Conservation (phyloP, 805 yeast genomes). For the Debaryomyces tyrocola region DNA sequence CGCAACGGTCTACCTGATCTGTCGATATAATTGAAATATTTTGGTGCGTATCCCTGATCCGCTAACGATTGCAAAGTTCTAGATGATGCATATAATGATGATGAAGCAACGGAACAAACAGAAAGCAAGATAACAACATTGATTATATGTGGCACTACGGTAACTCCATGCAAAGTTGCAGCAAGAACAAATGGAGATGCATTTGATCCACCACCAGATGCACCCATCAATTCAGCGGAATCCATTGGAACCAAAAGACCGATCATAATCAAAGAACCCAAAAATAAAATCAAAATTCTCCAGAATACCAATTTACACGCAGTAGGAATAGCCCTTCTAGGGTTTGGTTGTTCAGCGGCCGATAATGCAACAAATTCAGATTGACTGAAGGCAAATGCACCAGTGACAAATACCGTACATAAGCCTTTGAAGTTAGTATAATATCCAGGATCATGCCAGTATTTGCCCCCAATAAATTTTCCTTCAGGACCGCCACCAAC, state of each 20-base stretch:
- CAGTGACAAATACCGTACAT: conserved; percentile 28
- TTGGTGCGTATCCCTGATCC: conserved; percentile 43
- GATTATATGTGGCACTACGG: conserved; percentile 39
- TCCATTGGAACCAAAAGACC: conserved; percentile 40
- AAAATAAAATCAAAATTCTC: conserved; percentile 36
- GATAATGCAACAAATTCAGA: conserved; percentile 32
- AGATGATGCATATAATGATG: conserved; percentile 43
- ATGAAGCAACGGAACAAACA: conserved; percentile 42
- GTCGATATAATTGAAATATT: conserved; percentile 39
- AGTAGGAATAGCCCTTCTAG: conserved; percentile 35
- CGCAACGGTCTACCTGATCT: conserved; percentile 41
- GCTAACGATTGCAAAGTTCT: conserved; percentile 43
- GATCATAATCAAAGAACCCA: conserved; percentile 39
- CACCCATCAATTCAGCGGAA: conserved; percentile 35
- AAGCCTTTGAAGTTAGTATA: conserved; percentile 30
- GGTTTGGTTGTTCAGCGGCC: conserved; percentile 26
- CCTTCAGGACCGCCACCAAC: conserved; percentile 35
- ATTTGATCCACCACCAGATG: conserved; percentile 27
- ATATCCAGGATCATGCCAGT: conserved; percentile 33
- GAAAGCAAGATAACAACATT: conserved; percentile 41
- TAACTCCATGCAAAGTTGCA: conserved; percentile 37
- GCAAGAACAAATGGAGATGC: conserved; percentile 47
- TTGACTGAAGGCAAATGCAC: conserved; percentile 33
- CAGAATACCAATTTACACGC: conserved; percentile 42
- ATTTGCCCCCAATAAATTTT: conserved; percentile 32